Percentiles rank a stretch among this genome's conserved stretches.
Evolutionary conservation across 2,329 filamentous ascomycete genomes (phyloP).

Genomic region (Exophiala dermatitidis): DNA sequence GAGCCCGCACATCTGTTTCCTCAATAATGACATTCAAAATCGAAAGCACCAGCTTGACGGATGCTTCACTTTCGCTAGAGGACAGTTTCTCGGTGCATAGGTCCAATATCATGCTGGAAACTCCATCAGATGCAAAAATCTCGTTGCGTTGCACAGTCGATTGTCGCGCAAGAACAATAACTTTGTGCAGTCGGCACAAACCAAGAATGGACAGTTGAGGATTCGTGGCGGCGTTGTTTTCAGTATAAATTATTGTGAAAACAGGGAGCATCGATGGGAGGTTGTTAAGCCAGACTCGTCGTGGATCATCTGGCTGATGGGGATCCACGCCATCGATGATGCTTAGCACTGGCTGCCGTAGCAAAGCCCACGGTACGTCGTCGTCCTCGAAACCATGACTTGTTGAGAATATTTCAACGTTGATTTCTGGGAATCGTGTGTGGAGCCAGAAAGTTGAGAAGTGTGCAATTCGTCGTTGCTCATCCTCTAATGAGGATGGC

Average conservation of each 20-base stretch:
- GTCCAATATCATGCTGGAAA: constrained; percentile 16
- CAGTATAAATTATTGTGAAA: constrained; percentile 16
- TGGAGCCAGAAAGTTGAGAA: constrained; percentile 81
- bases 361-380: constrained; percentile 20
- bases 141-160: constrained; percentile 14
- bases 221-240: constrained; percentile 1
- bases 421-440: constrained; percentile 33
- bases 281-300: constrained; percentile 20
- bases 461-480: constrained; percentile 55
- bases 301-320: constrained; percentile 14
- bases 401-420: constrained; percentile 16
- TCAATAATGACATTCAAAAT: constrained; percentile 18
- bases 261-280: constrained; percentile 16
- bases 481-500: constrained; percentile 31
- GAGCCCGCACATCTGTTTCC: constrained; percentile 10
- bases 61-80: neutral
- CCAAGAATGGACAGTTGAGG: constrained; percentile 15
- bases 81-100: constrained; percentile 13
- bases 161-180: constrained; percentile 17
- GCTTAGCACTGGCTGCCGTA: constrained; percentile 18
- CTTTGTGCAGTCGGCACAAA: constrained; percentile 19
- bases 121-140: constrained; percentile 16
- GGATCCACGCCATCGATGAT: constrained; percentile 15
- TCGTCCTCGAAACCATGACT: constrained; percentile 13
- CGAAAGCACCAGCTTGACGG: constrained; percentile 11